Conservation (phyloP, 192 early-diverging fungal genomes). For the Coemansia guatemalensis region DNA sequence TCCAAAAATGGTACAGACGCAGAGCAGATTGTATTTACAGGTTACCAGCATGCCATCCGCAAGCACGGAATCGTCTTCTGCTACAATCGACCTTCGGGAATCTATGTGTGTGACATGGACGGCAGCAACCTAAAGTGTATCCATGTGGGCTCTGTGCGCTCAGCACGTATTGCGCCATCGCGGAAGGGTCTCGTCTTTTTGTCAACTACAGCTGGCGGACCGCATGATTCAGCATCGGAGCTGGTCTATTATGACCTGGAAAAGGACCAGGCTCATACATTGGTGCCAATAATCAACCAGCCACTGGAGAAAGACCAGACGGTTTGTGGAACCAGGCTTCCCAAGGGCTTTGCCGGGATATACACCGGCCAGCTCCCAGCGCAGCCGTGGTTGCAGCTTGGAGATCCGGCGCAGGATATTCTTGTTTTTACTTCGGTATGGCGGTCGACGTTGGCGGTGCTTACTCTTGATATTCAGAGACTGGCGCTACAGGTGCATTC, state of each 20-base stretch:
- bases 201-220: constrained; percentile 62
- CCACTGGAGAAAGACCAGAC: constrained; percentile 13
- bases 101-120: constrained; percentile 55
- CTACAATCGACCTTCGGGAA: constrained; percentile 62
- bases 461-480: constrained; percentile 47
- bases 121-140: constrained; percentile 38
- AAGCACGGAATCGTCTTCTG: constrained; percentile 66
- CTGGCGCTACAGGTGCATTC: constrained; percentile 56
- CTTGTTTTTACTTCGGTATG: constrained; percentile 40
- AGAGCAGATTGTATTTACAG: constrained; percentile 61
- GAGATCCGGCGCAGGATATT: constrained; percentile 5
- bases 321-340: constrained; percentile 23
- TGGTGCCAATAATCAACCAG: constrained; percentile 31
- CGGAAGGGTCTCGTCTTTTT: constrained; percentile 59
- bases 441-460: constrained; percentile 44
- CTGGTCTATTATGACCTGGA: constrained; percentile 48
- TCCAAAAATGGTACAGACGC: constrained; percentile 19
- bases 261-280: neutral
- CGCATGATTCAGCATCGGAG: constrained; percentile 66
- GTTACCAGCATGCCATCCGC: constrained; percentile 60
- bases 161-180: constrained; percentile 62
- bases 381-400: constrained; percentile 28
- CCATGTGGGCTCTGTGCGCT: constrained; percentile 52
- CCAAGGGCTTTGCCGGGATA: constrained; percentile 66
- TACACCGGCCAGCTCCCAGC: constrained; percentile 61